These are phyloP conservation scores for Ocimum tenuiflorum DNA, from an alignment of 257 asterid genomes.

Conservation along the genomic window DNA sequence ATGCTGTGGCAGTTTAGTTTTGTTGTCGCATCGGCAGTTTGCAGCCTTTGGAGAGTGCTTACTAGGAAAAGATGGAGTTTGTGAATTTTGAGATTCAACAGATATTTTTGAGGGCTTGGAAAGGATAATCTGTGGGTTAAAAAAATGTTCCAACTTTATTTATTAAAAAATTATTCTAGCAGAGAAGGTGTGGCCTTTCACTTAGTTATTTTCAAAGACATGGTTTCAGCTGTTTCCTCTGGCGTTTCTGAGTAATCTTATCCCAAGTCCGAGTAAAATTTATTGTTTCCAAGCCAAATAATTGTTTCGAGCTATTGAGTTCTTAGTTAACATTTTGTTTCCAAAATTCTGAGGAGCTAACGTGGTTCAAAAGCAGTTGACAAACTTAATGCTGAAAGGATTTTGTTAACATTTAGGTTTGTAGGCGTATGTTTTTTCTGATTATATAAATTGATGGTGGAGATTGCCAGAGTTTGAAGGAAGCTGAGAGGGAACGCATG, in stretches of 20 bases:
- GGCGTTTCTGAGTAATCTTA: slow-evolving; percentile 7
- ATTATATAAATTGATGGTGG: slow-evolving; percentile 29
- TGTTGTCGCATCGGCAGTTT: not conserved
- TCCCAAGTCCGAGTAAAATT: not conserved
- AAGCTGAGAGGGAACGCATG: slow-evolving; percentile 70
- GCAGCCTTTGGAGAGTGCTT: not conserved
- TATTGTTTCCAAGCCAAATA: not conserved
- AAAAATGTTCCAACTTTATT: not conserved
- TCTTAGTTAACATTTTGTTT: not conserved
- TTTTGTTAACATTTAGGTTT: slow-evolving; percentile 8
- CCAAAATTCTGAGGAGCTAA: not conserved
- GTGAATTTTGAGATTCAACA: not conserved
- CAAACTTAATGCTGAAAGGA: not conserved
- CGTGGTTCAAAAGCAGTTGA: not conserved
- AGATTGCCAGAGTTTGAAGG: slow-evolving; percentile 73
- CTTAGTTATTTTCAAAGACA: not conserved
- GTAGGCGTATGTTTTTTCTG: slow-evolving; percentile 13
- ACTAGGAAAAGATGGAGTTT: not conserved
- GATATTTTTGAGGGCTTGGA: not conserved
- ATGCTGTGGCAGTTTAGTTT: not conserved
- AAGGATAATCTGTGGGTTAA: not conserved
- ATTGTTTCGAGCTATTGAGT: not conserved
- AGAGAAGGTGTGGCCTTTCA: not conserved
- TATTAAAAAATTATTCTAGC: not conserved
- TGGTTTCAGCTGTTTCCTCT: not conserved